Conservation (phyloP, 2,329 filamentous ascomycete genomes). For the Exutisphaerella laricina region DNA sequence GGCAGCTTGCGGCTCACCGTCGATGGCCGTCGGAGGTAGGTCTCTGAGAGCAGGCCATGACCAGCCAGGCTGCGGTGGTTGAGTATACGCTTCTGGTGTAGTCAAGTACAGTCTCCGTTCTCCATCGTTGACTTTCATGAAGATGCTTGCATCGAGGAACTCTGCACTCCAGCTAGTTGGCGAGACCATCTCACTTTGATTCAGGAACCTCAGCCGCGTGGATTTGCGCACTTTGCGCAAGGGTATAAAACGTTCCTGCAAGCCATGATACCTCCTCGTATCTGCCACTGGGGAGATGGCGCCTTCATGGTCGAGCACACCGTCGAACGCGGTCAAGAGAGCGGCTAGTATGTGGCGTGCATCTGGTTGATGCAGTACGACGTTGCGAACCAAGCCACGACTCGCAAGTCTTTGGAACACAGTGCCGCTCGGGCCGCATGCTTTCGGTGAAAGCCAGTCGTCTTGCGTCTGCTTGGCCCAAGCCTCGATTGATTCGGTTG, state of each 20-base stretch:
- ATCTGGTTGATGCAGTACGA: conserved; percentile 58
- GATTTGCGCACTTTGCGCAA: conserved; percentile 71
- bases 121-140: conserved; percentile 62
- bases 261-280: conserved; percentile 51
- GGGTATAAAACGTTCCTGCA: conserved; percentile 67
- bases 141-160: conserved; percentile 63
- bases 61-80: conserved; percentile 57
- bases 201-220: conserved; percentile 64
- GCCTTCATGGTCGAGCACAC: conserved; percentile 32
- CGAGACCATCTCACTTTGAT: conserved; percentile 66
- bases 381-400: conserved; percentile 62
- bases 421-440: conserved; percentile 57
- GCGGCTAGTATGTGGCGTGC: conserved; percentile 63
- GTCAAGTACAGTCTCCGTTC: conserved; percentile 67
- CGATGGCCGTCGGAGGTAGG: conserved; percentile 45
- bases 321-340: conserved; percentile 57
- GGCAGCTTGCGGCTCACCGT: conserved; percentile 54
- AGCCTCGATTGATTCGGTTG: conserved; percentile 43
- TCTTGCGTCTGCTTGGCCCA: conserved; percentile 40
- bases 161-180: conserved; percentile 64
- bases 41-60: conserved; percentile 65
- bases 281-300: conserved; percentile 20
- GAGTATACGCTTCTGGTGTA: conserved; percentile 67
- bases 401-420: conserved; percentile 69
- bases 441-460: conserved; percentile 63